Conservation (phyloP, 2,329 filamentous ascomycete genomes). For the Cladosporium sp. region DNA sequence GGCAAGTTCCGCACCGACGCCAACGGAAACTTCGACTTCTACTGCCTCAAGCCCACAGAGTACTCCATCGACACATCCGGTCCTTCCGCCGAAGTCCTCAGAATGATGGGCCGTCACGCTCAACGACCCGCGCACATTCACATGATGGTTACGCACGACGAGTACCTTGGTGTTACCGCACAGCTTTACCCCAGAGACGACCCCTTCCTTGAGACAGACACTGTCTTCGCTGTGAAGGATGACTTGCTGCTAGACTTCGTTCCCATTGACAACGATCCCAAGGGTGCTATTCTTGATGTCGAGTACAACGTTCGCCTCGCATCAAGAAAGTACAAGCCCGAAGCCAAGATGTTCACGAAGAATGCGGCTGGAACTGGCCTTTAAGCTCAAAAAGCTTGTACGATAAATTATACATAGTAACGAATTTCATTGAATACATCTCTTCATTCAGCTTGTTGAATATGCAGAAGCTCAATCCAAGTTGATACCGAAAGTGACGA, state of each 20-base stretch:
- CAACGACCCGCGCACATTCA: conserved; percentile 63
- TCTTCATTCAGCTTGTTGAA: too few species aligned
- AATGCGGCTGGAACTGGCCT: neutral
- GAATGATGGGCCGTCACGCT: conserved; percentile 62
- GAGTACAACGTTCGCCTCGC: conserved; percentile 1
- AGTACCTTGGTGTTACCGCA: conserved; percentile 56
- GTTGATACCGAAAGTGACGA: too few species aligned
- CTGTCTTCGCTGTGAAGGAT: conserved; percentile 59
- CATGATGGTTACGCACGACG: conserved; percentile 55
- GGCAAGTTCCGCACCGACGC: conserved; percentile 70
- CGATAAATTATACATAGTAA: too few species aligned
- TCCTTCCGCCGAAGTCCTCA: conserved; percentile 59
- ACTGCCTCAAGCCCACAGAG: conserved; percentile 46
- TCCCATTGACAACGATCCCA: conserved; percentile 49
- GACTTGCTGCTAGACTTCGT: conserved; percentile 57
- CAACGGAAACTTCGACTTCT: conserved; percentile 61
- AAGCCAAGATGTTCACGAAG: conserved; percentile 12
- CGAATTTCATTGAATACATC: neutral
- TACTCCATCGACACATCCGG: conserved; percentile 60
- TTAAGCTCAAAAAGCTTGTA: neutral
- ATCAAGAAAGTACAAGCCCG: conserved; percentile 5
- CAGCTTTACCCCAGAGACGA: conserved; percentile 58
- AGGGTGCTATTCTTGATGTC: conserved; percentile 38
- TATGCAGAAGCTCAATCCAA: too few species aligned
- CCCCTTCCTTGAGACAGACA: conserved; percentile 55